phyloP scores from a whole-genome alignment of 805 yeast species.

The Starmerella sirachaensis region DNA sequence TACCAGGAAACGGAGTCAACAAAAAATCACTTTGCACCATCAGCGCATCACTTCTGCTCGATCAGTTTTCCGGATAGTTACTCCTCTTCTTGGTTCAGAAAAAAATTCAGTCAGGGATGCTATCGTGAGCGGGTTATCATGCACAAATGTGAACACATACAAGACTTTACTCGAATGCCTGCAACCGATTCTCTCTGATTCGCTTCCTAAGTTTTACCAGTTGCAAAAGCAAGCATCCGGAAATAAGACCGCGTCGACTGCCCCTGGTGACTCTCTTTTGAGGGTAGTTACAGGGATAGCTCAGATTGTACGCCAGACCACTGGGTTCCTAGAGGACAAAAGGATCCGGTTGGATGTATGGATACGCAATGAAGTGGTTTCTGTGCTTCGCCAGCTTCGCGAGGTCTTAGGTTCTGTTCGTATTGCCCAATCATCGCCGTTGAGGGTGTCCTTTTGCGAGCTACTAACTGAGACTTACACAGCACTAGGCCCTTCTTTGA shows the following conservation, averaged over 20 bases:
- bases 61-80: slow-evolving; percentile 74
- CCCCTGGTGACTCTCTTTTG: slow-evolving; percentile 7
- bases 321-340: slow-evolving; percentile 44
- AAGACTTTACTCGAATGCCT: slow-evolving; percentile 67
- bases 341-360: slow-evolving; percentile 50
- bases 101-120: slow-evolving; percentile 70
- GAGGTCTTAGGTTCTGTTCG: slow-evolving; percentile 41
- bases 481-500: slow-evolving; percentile 21
- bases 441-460: slow-evolving; percentile 45
- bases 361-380: slow-evolving; percentile 51
- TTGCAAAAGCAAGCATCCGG: slow-evolving; percentile 2
- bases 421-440: slow-evolving; percentile 17
- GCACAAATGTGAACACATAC: slow-evolving; percentile 81
- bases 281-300: slow-evolving; percentile 59
- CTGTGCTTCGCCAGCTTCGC: slow-evolving; percentile 17
- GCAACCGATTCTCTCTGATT: slow-evolving; percentile 50
- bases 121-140: slow-evolving; percentile 76
- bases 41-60: slow-evolving; percentile 88
- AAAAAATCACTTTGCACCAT: slow-evolving; percentile 69
- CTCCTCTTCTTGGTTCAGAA: slow-evolving; percentile 64
- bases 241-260: slow-evolving; percentile 1
- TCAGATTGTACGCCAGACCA: slow-evolving; percentile 61
- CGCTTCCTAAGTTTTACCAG: slow-evolving; percentile 18
- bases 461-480: slow-evolving; percentile 62
- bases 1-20: slow-evolving; percentile 66